Conservation (phyloP, 352 stramenopile species). For the Peronospora destructor region DNA sequence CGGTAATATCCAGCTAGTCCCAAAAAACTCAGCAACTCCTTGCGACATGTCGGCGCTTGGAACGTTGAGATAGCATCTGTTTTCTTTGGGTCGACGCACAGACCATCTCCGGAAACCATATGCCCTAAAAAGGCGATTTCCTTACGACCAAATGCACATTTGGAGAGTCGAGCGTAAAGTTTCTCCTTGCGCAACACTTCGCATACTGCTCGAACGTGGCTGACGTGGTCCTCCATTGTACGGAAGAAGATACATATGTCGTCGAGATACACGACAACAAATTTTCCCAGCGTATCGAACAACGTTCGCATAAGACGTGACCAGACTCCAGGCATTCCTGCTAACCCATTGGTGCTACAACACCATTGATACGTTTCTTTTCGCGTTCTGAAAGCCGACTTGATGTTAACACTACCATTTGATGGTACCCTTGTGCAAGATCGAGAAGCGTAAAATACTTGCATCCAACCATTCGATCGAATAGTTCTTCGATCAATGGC, state of each 20-base stretch:
- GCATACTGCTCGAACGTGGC: conserved; percentile 23
- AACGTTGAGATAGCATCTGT: too few relatives aligned
- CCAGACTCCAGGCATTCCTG: conserved; percentile 35
- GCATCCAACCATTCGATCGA: conserved; percentile 13
- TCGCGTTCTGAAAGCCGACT: conserved; percentile 27
- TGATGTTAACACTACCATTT: conserved; percentile 15
- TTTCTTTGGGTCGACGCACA: not conserved
- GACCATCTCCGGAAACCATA: conserved; percentile 4
- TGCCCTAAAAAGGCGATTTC: conserved; percentile 26
- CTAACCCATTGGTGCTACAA: conserved; percentile 33
- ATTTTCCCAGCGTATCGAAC: conserved; percentile 22
- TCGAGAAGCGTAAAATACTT: conserved; percentile 24
- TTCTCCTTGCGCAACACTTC: conserved; percentile 20
- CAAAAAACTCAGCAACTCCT: too few relatives aligned
- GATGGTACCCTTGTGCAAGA: conserved; percentile 29
- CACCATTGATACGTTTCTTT: conserved; percentile 39
- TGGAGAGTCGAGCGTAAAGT: conserved; percentile 15
- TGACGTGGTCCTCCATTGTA: conserved; percentile 10
- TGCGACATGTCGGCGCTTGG: too few relatives aligned
- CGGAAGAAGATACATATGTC: conserved; percentile 33
- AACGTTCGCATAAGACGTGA: conserved; percentile 32
- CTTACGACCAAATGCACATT: conserved; percentile 21
- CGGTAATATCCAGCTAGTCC: too few relatives aligned
- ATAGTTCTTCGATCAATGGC: conserved; percentile 14
- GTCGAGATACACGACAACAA: conserved; percentile 35